Percentiles rank a stretch among this genome's conserved stretches.
Evolutionary conservation across 371 early-diverging fungal genomes (phyloP).

Genomic region (Batkoa obscura): DNA sequence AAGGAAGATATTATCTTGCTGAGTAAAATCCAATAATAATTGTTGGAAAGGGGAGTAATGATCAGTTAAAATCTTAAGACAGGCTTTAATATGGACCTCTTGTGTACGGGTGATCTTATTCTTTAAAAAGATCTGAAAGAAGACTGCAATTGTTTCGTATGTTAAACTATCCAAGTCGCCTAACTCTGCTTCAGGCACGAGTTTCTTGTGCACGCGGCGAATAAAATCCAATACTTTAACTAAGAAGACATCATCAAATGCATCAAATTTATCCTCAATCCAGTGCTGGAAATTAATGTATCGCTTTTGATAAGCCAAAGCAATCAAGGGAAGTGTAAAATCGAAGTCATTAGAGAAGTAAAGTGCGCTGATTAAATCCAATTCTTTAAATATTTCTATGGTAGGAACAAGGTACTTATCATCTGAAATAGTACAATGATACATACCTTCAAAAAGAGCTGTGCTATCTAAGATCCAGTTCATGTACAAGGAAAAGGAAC

Average conservation of each 20-base stretch:
- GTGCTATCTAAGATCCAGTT: constrained; percentile 4
- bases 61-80: not conserved
- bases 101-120: not conserved
- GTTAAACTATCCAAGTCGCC: no score
- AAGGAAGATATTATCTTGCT: not conserved
- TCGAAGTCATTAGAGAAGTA: constrained; percentile 2
- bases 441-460: not conserved
- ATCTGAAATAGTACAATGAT: not conserved
- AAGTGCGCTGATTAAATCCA: not conserved
- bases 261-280: constrained; percentile 1
- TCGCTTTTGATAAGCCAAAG: not conserved
- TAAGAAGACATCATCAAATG: not conserved
- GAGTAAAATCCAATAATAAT: not conserved
- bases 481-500: not conserved
- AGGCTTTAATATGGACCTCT: not conserved
- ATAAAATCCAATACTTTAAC: not conserved
- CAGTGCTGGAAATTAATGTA: constrained; percentile 1
- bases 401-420: not conserved
- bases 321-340: constrained; percentile 1
- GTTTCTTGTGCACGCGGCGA: not conserved
- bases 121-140: not conserved
- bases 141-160: not conserved
- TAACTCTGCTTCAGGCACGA: not conserved
- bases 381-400: not conserved
- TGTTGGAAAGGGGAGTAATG: not conserved